Evolutionary conservation across 805 yeast genomes (phyloP).

Genomic region (Wickerhamomyces queroliae): DNA sequence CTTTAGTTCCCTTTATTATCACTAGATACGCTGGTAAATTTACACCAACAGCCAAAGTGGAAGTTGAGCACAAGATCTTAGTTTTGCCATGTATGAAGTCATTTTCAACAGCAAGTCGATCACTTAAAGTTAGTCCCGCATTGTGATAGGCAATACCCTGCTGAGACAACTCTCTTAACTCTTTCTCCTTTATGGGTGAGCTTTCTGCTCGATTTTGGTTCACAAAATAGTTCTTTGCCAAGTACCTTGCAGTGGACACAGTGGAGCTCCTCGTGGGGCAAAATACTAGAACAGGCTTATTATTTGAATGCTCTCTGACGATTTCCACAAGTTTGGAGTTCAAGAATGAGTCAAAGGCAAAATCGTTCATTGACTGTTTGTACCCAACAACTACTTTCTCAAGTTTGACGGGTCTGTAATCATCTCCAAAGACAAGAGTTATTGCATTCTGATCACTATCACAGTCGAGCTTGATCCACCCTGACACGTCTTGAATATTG

Average conservation of each 20-base stretch:
- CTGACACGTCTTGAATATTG: conserved; percentile 41
- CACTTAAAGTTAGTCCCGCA: conserved; percentile 47
- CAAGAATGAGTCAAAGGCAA: conserved; percentile 39
- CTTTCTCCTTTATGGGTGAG: conserved; percentile 21
- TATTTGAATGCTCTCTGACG: conserved; percentile 30
- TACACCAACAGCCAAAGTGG: conserved; percentile 57
- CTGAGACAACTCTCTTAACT: conserved; percentile 17
- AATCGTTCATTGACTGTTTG: conserved; percentile 34
- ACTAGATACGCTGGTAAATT: conserved; percentile 58
- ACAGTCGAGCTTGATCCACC: conserved; percentile 32
- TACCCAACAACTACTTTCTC: conserved; percentile 39
- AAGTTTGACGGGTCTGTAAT: conserved; percentile 39
- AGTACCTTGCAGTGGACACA: conserved; percentile 37
- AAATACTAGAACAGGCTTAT: conserved; percentile 42
- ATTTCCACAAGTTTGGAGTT: conserved; percentile 37
- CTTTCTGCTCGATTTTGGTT: too few species aligned
- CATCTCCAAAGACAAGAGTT: conserved; percentile 38
- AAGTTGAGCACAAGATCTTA: conserved; percentile 46
- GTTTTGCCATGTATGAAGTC: conserved; percentile 36
- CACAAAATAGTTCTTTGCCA: conserved; percentile 19
- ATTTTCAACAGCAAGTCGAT: conserved; percentile 40
- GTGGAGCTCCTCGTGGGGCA: conserved; percentile 50
- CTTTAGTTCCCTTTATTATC: conserved; percentile 55
- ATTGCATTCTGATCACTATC: conserved; percentile 23
- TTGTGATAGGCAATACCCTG: conserved; percentile 50